These are phyloP conservation scores for Whalleya microplaca DNA, from an alignment of 2,329 filamentous ascomycete genomes.

Conservation along the genomic window DNA sequence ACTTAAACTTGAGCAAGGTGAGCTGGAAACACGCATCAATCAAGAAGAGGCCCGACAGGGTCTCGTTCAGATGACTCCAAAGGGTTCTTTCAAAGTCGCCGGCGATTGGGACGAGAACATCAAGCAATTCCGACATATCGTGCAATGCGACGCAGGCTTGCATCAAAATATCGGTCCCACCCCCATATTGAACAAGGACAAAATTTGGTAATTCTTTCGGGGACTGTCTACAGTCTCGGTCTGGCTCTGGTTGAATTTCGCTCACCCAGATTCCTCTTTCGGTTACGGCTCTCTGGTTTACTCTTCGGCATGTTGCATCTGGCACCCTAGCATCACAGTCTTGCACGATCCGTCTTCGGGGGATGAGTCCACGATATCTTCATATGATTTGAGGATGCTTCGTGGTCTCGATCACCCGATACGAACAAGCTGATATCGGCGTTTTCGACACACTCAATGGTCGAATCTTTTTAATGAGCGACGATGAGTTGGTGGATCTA, in stretches of 20 bases:
- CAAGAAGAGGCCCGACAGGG: slow-evolving; percentile 4
- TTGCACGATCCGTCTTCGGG: no score
- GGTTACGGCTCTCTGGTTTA: not conserved
- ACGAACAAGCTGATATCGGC: no score
- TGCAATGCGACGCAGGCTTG: not conserved
- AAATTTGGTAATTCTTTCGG: no score
- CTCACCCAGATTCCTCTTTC: not conserved
- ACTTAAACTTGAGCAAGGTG: no score
- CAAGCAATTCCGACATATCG: not conserved
- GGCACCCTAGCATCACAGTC: no score
- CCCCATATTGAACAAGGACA: not conserved
- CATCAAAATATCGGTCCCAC: not conserved
- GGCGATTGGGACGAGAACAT: slow-evolving; percentile 7
- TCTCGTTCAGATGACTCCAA: slow-evolving; percentile 3
- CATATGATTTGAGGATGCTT: no score
- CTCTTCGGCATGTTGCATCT: not conserved
- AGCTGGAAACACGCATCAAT: not conserved
- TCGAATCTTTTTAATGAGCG: no score
- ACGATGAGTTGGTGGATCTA: no score
- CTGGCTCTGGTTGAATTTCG: not conserved
- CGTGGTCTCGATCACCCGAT: no score
- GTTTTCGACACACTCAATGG: no score
- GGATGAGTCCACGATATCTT: no score
- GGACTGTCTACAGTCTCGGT: not conserved
- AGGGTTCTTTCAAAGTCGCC: not conserved